Evolutionary conservation across 2,329 filamentous ascomycete species (phyloP).

Genomic region (Neofusicoccum sp.): DNA sequence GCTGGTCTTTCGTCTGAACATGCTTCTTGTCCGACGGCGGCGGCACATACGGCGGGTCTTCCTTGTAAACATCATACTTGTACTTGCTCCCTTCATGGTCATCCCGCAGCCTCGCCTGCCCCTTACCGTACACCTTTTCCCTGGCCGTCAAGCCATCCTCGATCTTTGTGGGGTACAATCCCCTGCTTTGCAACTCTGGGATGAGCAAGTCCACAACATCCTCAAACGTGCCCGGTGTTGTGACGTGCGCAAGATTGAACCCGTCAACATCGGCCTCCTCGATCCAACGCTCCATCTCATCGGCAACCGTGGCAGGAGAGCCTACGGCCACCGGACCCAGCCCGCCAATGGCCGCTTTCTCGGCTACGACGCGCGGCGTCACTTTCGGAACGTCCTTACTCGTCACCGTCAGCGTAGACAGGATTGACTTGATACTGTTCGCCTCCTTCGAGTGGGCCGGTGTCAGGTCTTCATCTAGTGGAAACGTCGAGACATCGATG

Average conservation of each 20-base stretch:
- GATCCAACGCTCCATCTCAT: constrained; percentile 48
- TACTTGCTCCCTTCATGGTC: constrained; percentile 61
- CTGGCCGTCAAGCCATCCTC: constrained; percentile 33
- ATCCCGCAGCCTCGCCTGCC: constrained; percentile 54
- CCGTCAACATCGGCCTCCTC: constrained; percentile 41
- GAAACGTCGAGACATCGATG: constrained; percentile 58
- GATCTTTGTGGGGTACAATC: constrained; percentile 32
- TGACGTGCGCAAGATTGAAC: constrained; percentile 41
- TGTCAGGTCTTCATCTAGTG: constrained; percentile 58
- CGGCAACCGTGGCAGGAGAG: constrained; percentile 43
- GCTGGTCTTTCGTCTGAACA: background rate
- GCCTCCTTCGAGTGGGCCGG: constrained; percentile 55
- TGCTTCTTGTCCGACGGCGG: background rate
- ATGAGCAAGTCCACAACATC: constrained; percentile 38
- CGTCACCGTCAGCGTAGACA: constrained; percentile 35
- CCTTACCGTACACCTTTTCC: constrained; percentile 62
- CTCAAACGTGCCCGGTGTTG: constrained; percentile 42
- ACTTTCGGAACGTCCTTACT: constrained; percentile 29
- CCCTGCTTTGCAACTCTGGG: constrained; percentile 36
- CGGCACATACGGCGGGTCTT: constrained; percentile 44
- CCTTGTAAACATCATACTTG: constrained; percentile 62
- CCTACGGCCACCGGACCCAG: constrained; percentile 35
- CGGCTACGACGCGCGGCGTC: constrained; percentile 31
- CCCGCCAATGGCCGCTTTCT: constrained; percentile 30
- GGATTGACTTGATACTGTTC: constrained; percentile 34